phyloP scores from a whole-genome alignment of 129 eudicot species.

The Cynara cardunculus region DNA sequence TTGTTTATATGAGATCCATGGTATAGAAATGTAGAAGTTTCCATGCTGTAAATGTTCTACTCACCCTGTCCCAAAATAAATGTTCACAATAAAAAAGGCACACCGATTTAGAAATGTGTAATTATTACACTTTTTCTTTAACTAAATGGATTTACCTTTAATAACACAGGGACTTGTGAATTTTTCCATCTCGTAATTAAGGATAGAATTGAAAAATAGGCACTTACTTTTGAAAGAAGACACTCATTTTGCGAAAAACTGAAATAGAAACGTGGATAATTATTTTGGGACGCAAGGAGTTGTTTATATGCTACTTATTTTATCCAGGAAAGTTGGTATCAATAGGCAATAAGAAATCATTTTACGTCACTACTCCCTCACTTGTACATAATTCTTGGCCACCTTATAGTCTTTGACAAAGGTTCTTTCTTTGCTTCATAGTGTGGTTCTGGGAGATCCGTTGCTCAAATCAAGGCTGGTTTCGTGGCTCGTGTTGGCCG shows the following conservation, averaged over 20 bases:
- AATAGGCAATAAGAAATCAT: not conserved
- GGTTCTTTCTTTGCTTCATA: not conserved
- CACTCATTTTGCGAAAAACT: not conserved
- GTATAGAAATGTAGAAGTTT: not conserved
- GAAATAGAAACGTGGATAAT: not conserved
- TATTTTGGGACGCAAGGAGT: not conserved
- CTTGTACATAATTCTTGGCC: not conserved
- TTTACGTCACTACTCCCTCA: not conserved
- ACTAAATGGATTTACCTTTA: not conserved
- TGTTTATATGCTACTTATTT: not conserved
- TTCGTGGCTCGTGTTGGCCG: slow-evolving; percentile 44
- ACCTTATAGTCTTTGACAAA: not conserved
- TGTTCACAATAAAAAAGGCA: not conserved
- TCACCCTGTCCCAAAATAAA: not conserved
- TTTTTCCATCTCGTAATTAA: not conserved
- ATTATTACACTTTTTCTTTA: not conserved
- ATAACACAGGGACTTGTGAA: not conserved
- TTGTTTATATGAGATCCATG: not conserved
- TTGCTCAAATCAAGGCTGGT: slow-evolving; percentile 42
- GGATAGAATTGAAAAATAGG: not conserved
- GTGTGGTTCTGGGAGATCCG: slow-evolving; percentile 41
- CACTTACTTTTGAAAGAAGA: not conserved
- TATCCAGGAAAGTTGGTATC: not conserved
- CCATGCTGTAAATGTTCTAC: not conserved
- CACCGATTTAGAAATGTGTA: too few species aligned